These are phyloP conservation scores for Xerocomus potaroensis DNA, from an alignment of 768 basidiomycete species.

Conservation along the genomic window DNA sequence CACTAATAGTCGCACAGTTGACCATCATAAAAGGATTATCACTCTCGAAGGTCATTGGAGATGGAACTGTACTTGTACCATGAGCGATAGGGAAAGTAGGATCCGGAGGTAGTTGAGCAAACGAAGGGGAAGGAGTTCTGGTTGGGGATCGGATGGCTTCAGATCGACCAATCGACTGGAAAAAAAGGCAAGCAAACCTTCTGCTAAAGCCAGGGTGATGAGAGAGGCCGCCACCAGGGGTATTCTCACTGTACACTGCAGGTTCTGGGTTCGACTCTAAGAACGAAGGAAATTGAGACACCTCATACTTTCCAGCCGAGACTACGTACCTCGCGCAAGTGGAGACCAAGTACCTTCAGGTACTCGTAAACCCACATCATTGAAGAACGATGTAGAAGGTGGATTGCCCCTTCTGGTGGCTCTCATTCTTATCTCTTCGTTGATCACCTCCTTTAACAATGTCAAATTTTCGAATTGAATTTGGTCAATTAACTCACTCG, in stretches of 20 bases:
- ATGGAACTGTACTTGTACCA: no score
- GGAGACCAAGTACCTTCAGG: neutral
- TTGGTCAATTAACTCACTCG: neutral
- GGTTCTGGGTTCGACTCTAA: neutral
- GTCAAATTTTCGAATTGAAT: neutral
- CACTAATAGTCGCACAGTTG: neutral
- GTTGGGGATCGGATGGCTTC: neutral
- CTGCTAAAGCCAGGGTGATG: neutral
- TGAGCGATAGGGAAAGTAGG: neutral
- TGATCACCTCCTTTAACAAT: constrained; percentile 4
- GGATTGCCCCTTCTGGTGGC: neutral
- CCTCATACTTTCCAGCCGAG: neutral
- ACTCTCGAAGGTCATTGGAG: neutral
- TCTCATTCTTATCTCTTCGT: neutral
- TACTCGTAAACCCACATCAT: neutral
- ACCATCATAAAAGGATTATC: neutral
- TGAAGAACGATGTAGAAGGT: neutral
- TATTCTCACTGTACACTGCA: neutral
- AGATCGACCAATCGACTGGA: neutral
- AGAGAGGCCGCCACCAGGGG: neutral
- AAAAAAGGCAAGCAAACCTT: neutral
- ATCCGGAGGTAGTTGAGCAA: neutral
- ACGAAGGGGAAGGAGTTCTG: neutral
- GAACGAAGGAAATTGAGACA: neutral
- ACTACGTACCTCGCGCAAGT: neutral